Conservation (phyloP, 73 alveolate species). For the Paramecium octaurelia region DNA sequence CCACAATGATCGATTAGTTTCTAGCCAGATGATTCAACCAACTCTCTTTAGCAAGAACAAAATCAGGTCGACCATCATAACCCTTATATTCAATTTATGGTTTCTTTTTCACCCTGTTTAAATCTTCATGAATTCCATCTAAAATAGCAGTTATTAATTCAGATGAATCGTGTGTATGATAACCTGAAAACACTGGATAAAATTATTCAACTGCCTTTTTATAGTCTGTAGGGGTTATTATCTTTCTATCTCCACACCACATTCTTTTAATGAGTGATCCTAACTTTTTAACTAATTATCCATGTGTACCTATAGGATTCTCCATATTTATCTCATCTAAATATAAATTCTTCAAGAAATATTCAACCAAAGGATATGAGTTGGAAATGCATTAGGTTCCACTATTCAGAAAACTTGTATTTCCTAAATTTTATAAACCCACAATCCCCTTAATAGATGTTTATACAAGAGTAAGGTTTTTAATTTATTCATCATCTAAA, state of each 20-base stretch:
- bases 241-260: conserved; percentile 48
- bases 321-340: conserved; percentile 81
- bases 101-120: conserved; percentile 85
- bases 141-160: conserved; percentile 87
- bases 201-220: conserved; percentile 52
- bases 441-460: conserved; percentile 73
- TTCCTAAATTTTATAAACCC: conserved; percentile 95
- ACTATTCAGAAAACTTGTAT: conserved; percentile 98
- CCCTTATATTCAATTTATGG: conserved; percentile 82
- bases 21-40: conserved; percentile 91
- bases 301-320: conserved; percentile 93
- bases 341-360: conserved; percentile 72
- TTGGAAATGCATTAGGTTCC: conserved; percentile 93
- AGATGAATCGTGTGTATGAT: conserved; percentile 53
- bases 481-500: conserved; percentile 41
- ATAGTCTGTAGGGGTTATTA: conserved; percentile 23
- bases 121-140: conserved; percentile 96
- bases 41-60: conserved; percentile 81
- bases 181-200: conserved; percentile 57
- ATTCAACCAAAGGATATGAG: conserved; percentile 83
- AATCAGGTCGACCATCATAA: conserved; percentile 79
- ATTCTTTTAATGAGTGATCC: conserved; percentile 52
- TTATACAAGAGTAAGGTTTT: not conserved
- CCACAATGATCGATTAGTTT: conserved; percentile 92
- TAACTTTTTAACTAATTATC: conserved; percentile 56